Conservation (phyloP, 306 rosid genomes). For the Begonia peltatifolia region DNA sequence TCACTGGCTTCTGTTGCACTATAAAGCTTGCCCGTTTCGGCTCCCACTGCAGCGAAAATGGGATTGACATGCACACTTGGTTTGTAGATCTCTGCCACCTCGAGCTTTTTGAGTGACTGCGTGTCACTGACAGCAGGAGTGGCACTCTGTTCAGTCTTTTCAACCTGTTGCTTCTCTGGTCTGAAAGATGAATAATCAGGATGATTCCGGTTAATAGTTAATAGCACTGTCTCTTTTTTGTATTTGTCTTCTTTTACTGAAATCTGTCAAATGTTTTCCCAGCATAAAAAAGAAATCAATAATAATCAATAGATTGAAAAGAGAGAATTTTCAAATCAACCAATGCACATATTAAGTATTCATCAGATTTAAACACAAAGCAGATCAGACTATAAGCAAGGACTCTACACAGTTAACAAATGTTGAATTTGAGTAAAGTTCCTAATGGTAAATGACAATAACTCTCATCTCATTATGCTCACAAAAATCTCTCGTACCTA, state of each 20-base stretch:
- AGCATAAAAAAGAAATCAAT: not conserved
- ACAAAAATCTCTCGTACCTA: too few relatives aligned
- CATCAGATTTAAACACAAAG: too few relatives aligned
- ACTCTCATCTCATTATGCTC: too few relatives aligned
- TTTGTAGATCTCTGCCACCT: constrained; percentile 75
- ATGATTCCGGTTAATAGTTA: constrained; percentile 48
- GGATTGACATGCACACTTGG: constrained; percentile 75
- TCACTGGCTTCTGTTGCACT: constrained; percentile 69
- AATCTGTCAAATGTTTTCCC: constrained; percentile 28
- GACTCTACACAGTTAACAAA: too few relatives aligned
- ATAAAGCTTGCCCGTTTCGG: constrained; percentile 46
- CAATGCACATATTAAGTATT: too few relatives aligned
- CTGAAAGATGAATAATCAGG: constrained; percentile 61
- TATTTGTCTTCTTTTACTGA: constrained; percentile 77
- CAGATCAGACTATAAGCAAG: too few relatives aligned
- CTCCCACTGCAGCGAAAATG: constrained; percentile 63
- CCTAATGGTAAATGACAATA: too few relatives aligned
- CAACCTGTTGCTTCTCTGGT: constrained; percentile 68
- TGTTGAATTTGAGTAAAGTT: too few relatives aligned
- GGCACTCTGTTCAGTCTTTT: constrained; percentile 45
- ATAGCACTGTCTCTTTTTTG: constrained; percentile 57
- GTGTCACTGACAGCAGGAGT: constrained; percentile 31
- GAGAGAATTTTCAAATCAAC: too few relatives aligned
- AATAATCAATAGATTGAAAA: too few relatives aligned
- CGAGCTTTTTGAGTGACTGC: constrained; percentile 43